Evolutionary conservation across 202 grass and related monocot genomes (phyloP), one percentile per base, ranked within the genome.

Genomic region (Elaeis oleifera): DNA sequence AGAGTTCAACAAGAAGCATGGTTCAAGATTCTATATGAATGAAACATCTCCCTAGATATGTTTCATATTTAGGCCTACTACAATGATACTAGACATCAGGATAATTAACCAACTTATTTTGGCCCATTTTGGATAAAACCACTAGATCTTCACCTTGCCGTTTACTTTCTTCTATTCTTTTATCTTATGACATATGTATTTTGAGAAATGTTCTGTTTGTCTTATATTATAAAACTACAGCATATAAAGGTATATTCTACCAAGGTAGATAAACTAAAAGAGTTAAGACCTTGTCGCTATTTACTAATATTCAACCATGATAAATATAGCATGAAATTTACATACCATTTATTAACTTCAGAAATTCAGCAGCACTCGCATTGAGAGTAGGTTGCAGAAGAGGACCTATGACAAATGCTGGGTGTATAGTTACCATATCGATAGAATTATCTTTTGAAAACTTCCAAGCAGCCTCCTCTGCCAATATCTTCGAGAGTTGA

Each of bases 351-450:
- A 96, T 96, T 53, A 90, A 66, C 54, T 85, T 79, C 20, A 85
- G 71, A 51, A 96, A 79, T 67, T n/a, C 55, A 67, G 78, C 79
- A 65, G 84, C 70, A 64, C 84, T 96, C 26, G 78, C 82, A 26
- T 96, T 96, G 27, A 96, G 64, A 67, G 87, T 88, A 74, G 87
- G 84, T 67, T 96, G 91, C 52, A 96, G 64, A 60, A 90, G 76
- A 76, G 91, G 79, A 59, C 91, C 87, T 1, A 85, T 76, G 60
- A 96, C 87, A 76, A 74, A 76, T 76, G 76, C 56, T 58, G 91
- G 91, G 39, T 96, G 90, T 63, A 90, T 90, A 1, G 81, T 96
- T 57, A 90, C 56, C 20, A 96, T 67, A 49, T 90, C 67, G 1
- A 88, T 23, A 54, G 64, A 78, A 76, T 81, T 90, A n/a, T 90